Base-by-base conservation (phyloP, 1,284 basidiomycete species). In the Pseudozyma hubeiensis region DNA sequence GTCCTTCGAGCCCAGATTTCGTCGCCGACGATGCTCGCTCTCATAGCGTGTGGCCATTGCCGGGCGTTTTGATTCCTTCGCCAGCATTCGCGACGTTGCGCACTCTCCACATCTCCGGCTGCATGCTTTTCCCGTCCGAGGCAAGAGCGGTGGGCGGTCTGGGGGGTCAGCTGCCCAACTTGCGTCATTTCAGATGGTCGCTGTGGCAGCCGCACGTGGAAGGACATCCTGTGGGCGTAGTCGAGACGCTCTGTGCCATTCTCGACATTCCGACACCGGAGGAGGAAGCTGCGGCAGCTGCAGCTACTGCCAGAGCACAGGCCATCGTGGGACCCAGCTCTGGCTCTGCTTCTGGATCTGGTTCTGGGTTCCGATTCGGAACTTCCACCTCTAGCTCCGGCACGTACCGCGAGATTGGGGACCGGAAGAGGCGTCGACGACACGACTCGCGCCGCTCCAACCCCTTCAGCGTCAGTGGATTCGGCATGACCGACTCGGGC, bases 91-190 rank as follows among this genome's bases (percentile, higher is more conserved):
- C 68, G 7, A 66, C 68, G 14, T 49, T 78, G 55, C 65, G 71
- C 14, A 66, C 75, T 1, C 48, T 78, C 34, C 76, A 78, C 37
- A 76, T 78, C 30, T 73, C 76, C 31, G 76, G 76, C 10, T 75
- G 72, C 62, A 78, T 78, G 76, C 76, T 78, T 17, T 78, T 78
- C 53, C 61, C 64, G 4, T 64, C 65, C 17, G 76, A 78, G 16
- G 73, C 73, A 24, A 59, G 52, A 33, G 73, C 76, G 2, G 59
- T 78, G 5, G 73, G 70, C n/a, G 73, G 74, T 16, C 37, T 67
- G n/a, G 70, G 67, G 14, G 66, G 69, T 7, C 70, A 71, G 50
- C 48, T 78, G 34, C 76, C 76, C 8, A 69, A 46, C 30, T 44
- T 78, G 58, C 63, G 75, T 11, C 69, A 78, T 41, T 67, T 78